Evolutionary conservation across 805 yeast genomes (phyloP).

Genomic region (Ogataea henricii): DNA sequence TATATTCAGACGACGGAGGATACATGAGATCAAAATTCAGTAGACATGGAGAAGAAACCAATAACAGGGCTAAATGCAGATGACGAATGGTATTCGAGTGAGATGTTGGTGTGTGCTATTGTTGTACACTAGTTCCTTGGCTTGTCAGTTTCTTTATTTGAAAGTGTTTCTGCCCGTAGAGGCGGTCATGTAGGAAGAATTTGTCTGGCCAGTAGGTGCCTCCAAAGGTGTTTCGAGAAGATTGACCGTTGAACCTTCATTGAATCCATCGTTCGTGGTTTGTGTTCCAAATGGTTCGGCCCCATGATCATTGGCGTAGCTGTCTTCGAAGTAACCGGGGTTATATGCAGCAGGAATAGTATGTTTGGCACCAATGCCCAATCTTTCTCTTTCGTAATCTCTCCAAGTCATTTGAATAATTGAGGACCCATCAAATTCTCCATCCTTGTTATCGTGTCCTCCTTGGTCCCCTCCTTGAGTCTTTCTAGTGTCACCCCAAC

Average conservation of each 20-base stretch:
- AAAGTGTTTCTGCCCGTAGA: conserved; percentile 1
- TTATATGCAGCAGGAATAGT: conserved; percentile 31
- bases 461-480: conserved; percentile 69
- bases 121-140: too few species aligned
- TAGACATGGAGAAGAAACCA: neutral
- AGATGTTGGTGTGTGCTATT: neutral
- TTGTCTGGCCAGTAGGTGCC: conserved; percentile 15
- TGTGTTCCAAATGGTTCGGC: neutral
- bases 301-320: conserved; percentile 4
- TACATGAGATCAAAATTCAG: neutral
- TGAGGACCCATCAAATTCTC: conserved; percentile 87
- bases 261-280: neutral
- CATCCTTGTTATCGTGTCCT: conserved; percentile 68
- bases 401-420: conserved; percentile 94
- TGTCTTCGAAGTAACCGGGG: conserved; percentile 21
- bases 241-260: conserved; percentile 12
- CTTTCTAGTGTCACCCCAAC: conserved; percentile 96
- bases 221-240: conserved; percentile 5
- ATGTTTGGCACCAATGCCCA: conserved; percentile 22
- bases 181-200: conserved; percentile 19
- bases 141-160: neutral
- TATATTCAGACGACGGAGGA: neutral
- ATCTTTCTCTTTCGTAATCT: conserved; percentile 78
- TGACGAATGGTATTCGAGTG: neutral
- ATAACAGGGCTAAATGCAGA: neutral